Evolutionary conservation across 495 filamentous ascomycete species (phyloP).

Genomic region (Xylaria intraflava): DNA sequence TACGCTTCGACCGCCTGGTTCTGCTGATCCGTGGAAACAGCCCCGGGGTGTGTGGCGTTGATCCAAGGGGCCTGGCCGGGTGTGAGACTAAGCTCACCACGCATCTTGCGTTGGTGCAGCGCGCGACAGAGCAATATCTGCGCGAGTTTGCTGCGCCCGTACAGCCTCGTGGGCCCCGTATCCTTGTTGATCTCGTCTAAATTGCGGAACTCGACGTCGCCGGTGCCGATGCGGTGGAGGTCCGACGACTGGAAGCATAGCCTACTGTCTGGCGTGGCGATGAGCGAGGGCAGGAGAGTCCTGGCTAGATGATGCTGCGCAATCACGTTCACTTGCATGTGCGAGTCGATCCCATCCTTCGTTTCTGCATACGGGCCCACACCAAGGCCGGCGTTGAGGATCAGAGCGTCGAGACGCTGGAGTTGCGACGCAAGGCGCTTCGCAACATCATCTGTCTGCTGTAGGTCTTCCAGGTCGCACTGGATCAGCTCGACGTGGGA

Average conservation of each 20-base stretch:
- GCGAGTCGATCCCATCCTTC: constrained; percentile 31
- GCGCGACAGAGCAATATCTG: constrained; percentile 40
- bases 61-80: constrained; percentile 30
- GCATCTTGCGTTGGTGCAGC: constrained; percentile 30
- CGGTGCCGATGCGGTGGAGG: constrained; percentile 43
- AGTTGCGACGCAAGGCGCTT: constrained; percentile 27
- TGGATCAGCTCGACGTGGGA: constrained; percentile 38
- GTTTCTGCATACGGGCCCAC: constrained; percentile 30
- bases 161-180: constrained; percentile 46
- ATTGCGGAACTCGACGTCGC: constrained; percentile 38
- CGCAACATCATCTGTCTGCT: constrained; percentile 35
- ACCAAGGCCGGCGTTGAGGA: constrained; percentile 36
- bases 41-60: constrained; percentile 47
- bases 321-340: constrained; percentile 36
- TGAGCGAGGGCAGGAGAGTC: constrained; percentile 34
- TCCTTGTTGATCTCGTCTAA: constrained; percentile 51
- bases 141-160: constrained; percentile 51
- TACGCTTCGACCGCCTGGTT: constrained; percentile 50
- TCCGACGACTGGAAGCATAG: constrained; percentile 44
- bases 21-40: constrained; percentile 43
- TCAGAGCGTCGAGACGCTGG: constrained; percentile 35
- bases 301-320: constrained; percentile 35
- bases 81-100: constrained; percentile 21
- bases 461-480: constrained; percentile 36
- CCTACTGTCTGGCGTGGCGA: constrained; percentile 18